These are phyloP conservation scores for Lippia alba DNA, from an alignment of 305 asterid genomes.

Conservation along the genomic window DNA sequence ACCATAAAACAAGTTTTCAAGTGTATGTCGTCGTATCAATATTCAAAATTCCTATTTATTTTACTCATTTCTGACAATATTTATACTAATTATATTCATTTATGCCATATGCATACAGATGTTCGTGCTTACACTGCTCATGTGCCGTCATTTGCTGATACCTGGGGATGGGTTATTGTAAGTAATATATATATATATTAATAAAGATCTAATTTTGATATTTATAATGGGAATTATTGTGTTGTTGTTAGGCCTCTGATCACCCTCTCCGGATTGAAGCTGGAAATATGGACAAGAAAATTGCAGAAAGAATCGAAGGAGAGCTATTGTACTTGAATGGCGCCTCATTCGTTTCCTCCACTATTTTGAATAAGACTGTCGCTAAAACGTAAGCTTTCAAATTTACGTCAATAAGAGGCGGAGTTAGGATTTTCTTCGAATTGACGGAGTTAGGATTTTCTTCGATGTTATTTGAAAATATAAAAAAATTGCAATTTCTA, in stretches of 20 bases:
- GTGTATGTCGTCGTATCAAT: constrained; percentile 52
- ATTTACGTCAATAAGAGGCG: too few species aligned
- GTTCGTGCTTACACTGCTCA: constrained; percentile 95
- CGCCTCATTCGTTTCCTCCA: constrained; percentile 83
- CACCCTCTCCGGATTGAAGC: constrained; percentile 83
- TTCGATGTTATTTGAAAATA: too few species aligned
- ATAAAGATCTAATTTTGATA: too few species aligned
- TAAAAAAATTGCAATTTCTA: too few species aligned
- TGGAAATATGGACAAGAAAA: constrained; percentile 77
- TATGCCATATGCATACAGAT: constrained; percentile 49
- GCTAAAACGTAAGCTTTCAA: constrained; percentile 65
- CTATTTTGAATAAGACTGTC: constrained; percentile 85
- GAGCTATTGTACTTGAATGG: constrained; percentile 86
- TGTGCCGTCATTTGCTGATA: constrained; percentile 96
- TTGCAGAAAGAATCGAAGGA: constrained; percentile 85
- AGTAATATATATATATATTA: constrained; percentile 20
- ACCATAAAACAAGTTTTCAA: constrained; percentile 94
- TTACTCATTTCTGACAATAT: background rate
- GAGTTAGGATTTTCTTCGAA: too few species aligned
- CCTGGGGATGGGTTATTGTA: constrained; percentile 99
- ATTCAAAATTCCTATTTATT: background rate
- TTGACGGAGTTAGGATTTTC: too few species aligned
- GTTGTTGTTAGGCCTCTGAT: constrained; percentile 76
- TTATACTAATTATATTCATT: background rate
- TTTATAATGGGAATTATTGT: background rate